A percentile compares a stretch with the other conserved stretches of the same genome.
Evolutionary conservation across 176 grass and related monocot species (phyloP).

Genomic region (Cenchrus purpureus): DNA sequence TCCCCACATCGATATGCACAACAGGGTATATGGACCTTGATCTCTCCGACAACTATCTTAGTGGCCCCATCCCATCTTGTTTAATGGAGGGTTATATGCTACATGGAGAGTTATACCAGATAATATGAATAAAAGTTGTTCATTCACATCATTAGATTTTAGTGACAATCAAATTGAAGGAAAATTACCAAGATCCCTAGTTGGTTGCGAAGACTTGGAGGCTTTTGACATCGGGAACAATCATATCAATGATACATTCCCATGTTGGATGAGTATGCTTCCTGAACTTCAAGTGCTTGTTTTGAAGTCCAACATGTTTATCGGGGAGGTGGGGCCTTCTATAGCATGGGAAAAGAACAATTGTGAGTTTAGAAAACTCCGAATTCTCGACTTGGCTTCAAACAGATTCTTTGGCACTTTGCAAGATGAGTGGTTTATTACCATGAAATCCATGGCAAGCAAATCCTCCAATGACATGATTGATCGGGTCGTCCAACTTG

Average conservation of each 20-base stretch:
- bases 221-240: background rate
- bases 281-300: background rate
- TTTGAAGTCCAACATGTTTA: background rate
- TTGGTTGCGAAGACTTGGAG: too few species aligned
- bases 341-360: background rate
- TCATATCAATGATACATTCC: background rate
- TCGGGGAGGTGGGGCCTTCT: background rate
- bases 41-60: background rate
- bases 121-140: background rate
- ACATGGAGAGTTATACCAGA: background rate
- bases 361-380: background rate
- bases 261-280: slow-evolving; percentile 10
- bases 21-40: background rate
- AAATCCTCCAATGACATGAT: background rate
- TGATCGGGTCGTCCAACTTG: accelerated
- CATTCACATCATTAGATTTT: background rate
- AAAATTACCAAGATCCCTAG: background rate
- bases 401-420: background rate
- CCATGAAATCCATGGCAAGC: background rate
- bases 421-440: background rate
- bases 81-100: background rate
- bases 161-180: background rate
- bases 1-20: background rate
- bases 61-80: background rate
- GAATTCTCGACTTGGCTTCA: background rate